Evolutionary conservation across 208 protist species (phyloP).

Genomic region (Eutreptiella sp.): DNA sequence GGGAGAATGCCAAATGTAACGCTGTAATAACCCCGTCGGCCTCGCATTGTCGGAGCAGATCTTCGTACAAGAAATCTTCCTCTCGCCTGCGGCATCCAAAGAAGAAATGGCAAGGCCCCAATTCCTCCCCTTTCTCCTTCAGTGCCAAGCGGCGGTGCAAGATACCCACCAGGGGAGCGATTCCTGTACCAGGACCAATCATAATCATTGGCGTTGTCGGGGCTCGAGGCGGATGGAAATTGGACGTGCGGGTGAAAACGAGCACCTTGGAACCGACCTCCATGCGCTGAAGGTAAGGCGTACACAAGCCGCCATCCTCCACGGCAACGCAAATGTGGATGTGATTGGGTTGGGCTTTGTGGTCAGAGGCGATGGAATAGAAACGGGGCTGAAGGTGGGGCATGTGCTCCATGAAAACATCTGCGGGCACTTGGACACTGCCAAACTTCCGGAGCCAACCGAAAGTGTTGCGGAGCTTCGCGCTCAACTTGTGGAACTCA

Average conservation of each 20-base stretch:
- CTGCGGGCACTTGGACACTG: slow-evolving; percentile 63
- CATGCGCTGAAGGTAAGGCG: slow-evolving; percentile 65
- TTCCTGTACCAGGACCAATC: slow-evolving; percentile 89
- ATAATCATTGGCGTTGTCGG: slow-evolving; percentile 77
- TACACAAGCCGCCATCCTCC: slow-evolving; percentile 79
- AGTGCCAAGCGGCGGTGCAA: slow-evolving; percentile 55
- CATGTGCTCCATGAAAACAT: slow-evolving; percentile 82
- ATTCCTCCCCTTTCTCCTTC: not conserved
- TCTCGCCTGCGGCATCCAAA: slow-evolving; percentile 49
- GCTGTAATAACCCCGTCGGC: slow-evolving; percentile 48
- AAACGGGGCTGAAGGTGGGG: slow-evolving; percentile 82
- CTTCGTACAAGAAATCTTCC: slow-evolving; percentile 53
- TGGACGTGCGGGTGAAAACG: slow-evolving; percentile 83
- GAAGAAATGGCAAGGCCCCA: slow-evolving; percentile 35
- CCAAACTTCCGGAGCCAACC: slow-evolving; percentile 70
- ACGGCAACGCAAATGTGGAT: slow-evolving; percentile 76
- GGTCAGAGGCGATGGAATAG: slow-evolving; percentile 90
- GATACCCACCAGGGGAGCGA: slow-evolving; percentile 88
- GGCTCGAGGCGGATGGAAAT: slow-evolving; percentile 69
- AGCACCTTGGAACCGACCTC: slow-evolving; percentile 55
- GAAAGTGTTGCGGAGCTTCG: slow-evolving; percentile 58
- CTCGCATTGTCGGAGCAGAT: slow-evolving; percentile 36
- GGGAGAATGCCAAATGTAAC: slow-evolving; percentile 71
- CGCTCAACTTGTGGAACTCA: slow-evolving; percentile 58
- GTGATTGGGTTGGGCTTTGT: slow-evolving; percentile 51